A percentile compares a stretch with the other conserved stretches of the same genome.
phyloP scores from a whole-genome alignment of 1,284 basidiomycete genomes.

The Ustilago shanxiensis region DNA sequence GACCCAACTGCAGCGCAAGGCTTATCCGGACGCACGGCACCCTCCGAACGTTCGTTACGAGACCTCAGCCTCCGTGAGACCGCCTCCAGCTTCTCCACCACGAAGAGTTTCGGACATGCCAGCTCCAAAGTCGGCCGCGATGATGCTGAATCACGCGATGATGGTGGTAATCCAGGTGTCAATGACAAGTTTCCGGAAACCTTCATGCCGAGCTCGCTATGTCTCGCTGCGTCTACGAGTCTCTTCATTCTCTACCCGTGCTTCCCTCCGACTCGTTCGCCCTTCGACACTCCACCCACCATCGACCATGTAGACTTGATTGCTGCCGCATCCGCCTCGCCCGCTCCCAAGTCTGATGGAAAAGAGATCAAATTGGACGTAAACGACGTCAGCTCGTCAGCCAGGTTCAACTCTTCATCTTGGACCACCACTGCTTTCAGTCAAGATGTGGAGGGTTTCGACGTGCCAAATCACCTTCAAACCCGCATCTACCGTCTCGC shows the following conservation, averaged over 20 bases:
- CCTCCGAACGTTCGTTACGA: constrained; percentile 48
- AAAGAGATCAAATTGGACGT: not conserved
- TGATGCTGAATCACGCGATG: constrained; percentile 39
- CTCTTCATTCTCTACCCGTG: constrained; percentile 60
- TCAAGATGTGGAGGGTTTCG: constrained; percentile 41
- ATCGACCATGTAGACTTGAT: constrained; percentile 15
- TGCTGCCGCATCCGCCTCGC: constrained; percentile 6
- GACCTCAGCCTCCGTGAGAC: constrained; percentile 42
- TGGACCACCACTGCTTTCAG: constrained; percentile 45
- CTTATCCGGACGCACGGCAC: constrained; percentile 21
- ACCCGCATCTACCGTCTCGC: constrained; percentile 71
- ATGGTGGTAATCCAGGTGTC: constrained; percentile 1
- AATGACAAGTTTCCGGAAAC: constrained; percentile 41
- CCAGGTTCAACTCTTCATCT: constrained; percentile 52
- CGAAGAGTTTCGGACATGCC: constrained; percentile 29
- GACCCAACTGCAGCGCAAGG: constrained; percentile 17
- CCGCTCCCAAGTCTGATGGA: not conserved
- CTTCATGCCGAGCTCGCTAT: constrained; percentile 54
- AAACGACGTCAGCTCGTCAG: constrained; percentile 6
- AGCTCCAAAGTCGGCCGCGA: constrained; percentile 28
- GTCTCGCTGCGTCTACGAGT: constrained; percentile 52
- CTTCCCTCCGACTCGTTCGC: constrained; percentile 57
- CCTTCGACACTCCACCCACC: constrained; percentile 42
- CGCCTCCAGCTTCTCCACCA: constrained; percentile 36
- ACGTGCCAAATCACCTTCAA: constrained; percentile 41